Evolutionary conservation across 2,329 filamentous ascomycete species (phyloP), one percentile per base, ranked within the genome.

Genomic region (Truncatella angustata): DNA sequence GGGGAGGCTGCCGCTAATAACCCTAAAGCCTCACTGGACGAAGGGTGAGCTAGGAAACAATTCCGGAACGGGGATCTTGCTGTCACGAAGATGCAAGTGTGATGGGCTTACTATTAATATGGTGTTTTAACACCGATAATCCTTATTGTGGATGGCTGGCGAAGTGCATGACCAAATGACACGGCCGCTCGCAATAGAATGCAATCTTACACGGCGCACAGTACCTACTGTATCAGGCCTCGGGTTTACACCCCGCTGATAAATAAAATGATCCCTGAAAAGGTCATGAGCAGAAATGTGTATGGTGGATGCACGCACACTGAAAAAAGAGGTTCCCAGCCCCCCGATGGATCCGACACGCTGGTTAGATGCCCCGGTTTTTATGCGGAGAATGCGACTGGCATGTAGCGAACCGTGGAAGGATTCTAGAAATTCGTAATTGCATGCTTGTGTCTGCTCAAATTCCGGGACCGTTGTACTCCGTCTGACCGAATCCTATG

Each of bases 291-390:
- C 28, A 35, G 34, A 28, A 7, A 46, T 26, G 16, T 40, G 5
- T 12, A 36, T 12, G 16, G n/a, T 6, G 12, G 37, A 40, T 6
- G 16, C 11, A 6, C n/a, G 20, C 9, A 21, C 5, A 40, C 18
- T 5, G 18, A 36, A 36, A 12, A 36, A 12, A 36, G 34, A 36
- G 12, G 7, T 16, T 16, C 34, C 12, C 16, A 11, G 5, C 24
- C 23, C 37, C 37, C 37, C 48, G 49, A 51, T 45, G 49, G 49
- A 51, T 51, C 49, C 49, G 49, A 51, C 49, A 45, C 37, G 26
- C 35, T 51, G 49, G 49, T 37, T 43, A 34, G 24, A 28, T n/a
- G 39, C 28, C 49, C 49, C 37, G 30, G 26, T 51, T 36, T 50
- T 45, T 43, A 24, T 51, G 49, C 39, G 49, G 49, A 51, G 49